These are phyloP conservation scores for Thielaviopsis euricoi DNA, from an alignment of 2,329 filamentous ascomycete species.

Conservation along the genomic window DNA sequence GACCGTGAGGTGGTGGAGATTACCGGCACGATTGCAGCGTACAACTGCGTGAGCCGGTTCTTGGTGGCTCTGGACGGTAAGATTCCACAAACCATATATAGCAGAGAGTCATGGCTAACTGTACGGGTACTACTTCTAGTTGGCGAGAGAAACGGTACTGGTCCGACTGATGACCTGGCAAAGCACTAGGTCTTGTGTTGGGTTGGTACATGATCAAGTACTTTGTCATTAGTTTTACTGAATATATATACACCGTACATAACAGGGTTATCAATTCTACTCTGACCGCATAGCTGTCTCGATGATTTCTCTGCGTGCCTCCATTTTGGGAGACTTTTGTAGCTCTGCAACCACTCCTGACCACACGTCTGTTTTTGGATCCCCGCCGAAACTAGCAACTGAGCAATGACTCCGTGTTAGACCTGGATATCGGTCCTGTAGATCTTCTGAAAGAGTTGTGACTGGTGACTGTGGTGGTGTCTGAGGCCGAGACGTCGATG, in stretches of 20 bases:
- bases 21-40: conserved; percentile 58
- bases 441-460: conserved; percentile 1
- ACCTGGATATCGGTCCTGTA: neutral
- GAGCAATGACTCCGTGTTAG: conserved; percentile 5
- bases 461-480: conserved; percentile 4
- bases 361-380: conserved; percentile 29
- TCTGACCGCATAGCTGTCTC: conserved; percentile 33
- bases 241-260: neutral
- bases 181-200: conserved; percentile 17
- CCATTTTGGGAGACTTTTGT: conserved; percentile 42
- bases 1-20: conserved; percentile 68
- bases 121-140: too few relatives aligned
- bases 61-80: conserved; percentile 64
- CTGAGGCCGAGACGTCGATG: neutral
- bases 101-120: too few relatives aligned
- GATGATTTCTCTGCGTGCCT: conserved; percentile 32
- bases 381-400: conserved; percentile 15
- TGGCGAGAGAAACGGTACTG: conserved; percentile 38
- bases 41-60: conserved; percentile 76
- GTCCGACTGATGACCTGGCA: conserved; percentile 24
- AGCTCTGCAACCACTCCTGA: conserved; percentile 46
- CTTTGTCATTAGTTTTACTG: too few relatives aligned
- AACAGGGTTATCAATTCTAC: neutral
- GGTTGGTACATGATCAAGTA: too few relatives aligned
- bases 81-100: too few relatives aligned